Evolutionary conservation across 768 basidiomycete genomes (phyloP).

Genomic region (Kwoniella heveanensis): DNA sequence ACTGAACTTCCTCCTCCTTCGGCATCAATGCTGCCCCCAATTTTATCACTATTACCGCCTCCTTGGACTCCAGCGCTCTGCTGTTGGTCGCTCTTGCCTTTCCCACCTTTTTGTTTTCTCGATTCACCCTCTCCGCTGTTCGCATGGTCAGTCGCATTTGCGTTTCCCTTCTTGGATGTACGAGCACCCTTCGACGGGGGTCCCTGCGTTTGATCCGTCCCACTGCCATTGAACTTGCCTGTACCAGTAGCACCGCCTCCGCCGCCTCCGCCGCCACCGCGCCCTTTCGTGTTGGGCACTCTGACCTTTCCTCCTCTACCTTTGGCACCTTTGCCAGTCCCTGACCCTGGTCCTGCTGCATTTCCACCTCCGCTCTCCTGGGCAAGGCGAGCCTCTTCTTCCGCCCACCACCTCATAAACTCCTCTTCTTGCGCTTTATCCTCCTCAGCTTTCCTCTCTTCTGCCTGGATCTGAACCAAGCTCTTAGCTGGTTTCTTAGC

Average conservation of each 20-base stretch:
- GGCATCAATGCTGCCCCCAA: neutral
- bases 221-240: neutral
- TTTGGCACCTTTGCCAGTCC: constrained; percentile 5
- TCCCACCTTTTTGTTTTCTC: neutral
- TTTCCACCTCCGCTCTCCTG: neutral
- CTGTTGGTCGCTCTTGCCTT: neutral
- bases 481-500: constrained; percentile 62
- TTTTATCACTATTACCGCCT: constrained; percentile 5
- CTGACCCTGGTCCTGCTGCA: neutral
- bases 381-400: constrained; percentile 60
- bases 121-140: neutral
- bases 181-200: neutral
- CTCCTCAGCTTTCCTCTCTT: constrained; percentile 60
- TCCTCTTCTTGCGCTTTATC: constrained; percentile 64
- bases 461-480: constrained; percentile 80
- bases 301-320: constrained; percentile 7
- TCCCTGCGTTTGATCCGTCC: too few species aligned
- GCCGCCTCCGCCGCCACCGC: neutral
- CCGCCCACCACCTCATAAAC: constrained; percentile 86
- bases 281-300: constrained; percentile 6
- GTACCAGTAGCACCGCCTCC: neutral
- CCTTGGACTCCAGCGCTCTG: neutral
- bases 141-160: neutral
- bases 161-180: neutral
- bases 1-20: neutral